These are phyloP conservation scores for Haplosporangium gracile DNA, from an alignment of 192 early-diverging fungal genomes.

Conservation along the genomic window DNA sequence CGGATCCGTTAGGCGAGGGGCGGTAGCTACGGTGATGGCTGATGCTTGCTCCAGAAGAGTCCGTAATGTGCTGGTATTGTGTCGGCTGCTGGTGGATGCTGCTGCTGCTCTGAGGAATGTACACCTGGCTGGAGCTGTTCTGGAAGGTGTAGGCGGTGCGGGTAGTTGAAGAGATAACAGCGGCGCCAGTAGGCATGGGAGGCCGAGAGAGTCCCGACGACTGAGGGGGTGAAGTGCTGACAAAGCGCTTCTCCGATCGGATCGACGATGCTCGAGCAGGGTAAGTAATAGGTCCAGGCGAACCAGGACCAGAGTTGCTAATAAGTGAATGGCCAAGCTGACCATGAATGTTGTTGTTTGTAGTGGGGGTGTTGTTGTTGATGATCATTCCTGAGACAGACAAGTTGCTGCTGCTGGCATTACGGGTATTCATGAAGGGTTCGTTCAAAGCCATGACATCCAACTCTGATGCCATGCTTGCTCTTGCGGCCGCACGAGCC, in stretches of 20 bases:
- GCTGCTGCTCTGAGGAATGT: slow-evolving; percentile 16
- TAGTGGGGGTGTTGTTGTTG: not conserved
- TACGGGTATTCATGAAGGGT: not conserved
- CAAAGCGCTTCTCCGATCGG: slow-evolving; percentile 14
- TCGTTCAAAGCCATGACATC: slow-evolving; percentile 17
- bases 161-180: slow-evolving; percentile 41
- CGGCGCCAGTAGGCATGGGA: slow-evolving; percentile 34
- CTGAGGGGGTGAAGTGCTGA: slow-evolving; percentile 27
- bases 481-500: slow-evolving; percentile 39
- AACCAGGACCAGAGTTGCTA: not conserved
- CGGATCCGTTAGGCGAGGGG: slow-evolving; percentile 46
- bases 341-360: not conserved
- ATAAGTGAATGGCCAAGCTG: not conserved
- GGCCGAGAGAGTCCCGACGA: slow-evolving; percentile 7
- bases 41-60: slow-evolving; percentile 50
- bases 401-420: slow-evolving; percentile 5
- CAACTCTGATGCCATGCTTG: slow-evolving; percentile 34
- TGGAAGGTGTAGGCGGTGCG: slow-evolving; percentile 46
- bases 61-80: slow-evolving; percentile 43
- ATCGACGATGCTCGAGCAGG: slow-evolving; percentile 17
- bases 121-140: slow-evolving; percentile 42
- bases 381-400: not conserved
- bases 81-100: slow-evolving; percentile 7
- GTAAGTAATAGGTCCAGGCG: slow-evolving; percentile 7
- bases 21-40: slow-evolving; percentile 29